Evolutionary conservation across 495 filamentous ascomycete species (phyloP), one percentile per base, ranked within the genome.

Genomic region (Clohesyomyces aquaticus): DNA sequence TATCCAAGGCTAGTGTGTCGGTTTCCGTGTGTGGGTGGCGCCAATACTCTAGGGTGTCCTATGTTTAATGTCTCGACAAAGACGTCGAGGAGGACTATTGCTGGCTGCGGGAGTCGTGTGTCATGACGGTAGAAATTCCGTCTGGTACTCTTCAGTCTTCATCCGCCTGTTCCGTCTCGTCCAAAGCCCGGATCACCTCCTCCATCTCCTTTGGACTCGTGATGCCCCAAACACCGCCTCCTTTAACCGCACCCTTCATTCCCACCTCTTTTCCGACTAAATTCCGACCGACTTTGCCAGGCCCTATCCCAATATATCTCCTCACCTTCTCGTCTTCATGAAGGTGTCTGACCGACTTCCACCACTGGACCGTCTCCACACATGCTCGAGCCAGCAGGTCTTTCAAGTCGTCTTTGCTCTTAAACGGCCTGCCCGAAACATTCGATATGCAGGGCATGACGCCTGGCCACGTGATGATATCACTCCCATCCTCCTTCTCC

Each of bases 201-300:
- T 96, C 90, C 57, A 93, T 83, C 76, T 96, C 93, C 51, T 79
- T 84, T 23, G 91, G 89, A 73, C 90, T 85, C 38, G 83, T 93
- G 56, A 96, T 89, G n/a, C 88, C 91, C 88, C 93, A 96, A 0
- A 96, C 91, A 11, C 95, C 90, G 18, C 92, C 94, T 1, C 93
- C 92, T 71, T 90, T 91, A 28, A 89, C 83, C 22, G 82, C 78
- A 26, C 93, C 91, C 72, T 86, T 87, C 88, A 91, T 91, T 1
- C 91, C 92, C 4, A 98, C 93, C 74, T 97, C 94, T 74, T 96
- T 96, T 0, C 93, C 92, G 4, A 98, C 94, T 22, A 98, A 75
- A 73, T 97, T 97, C 55, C 91, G 82, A 1, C 93, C 94, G 4
- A 98, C 93, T 71, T 96, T 96, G 1, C 93, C 94, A 0, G 94